Base-by-base conservation (phyloP, 2,329 filamentous ascomycete species). In the Karstenula rhodostoma region DNA sequence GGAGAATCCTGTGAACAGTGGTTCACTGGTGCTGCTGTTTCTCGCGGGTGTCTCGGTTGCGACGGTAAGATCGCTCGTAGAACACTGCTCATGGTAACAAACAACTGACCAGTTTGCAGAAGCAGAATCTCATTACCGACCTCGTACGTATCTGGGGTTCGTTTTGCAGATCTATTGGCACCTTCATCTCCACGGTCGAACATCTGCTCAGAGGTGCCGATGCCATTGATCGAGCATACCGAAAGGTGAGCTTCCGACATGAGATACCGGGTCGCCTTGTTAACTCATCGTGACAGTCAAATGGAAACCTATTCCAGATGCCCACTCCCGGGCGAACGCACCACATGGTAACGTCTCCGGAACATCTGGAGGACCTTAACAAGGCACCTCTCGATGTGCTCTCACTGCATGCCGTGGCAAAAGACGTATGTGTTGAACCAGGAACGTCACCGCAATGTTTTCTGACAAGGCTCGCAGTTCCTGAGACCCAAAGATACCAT, bases 401-500 rank as follows among this genome's bases (percentile, higher is more conserved):
- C 12, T 64, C 61, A 9, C 48, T 64, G 10, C 61, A 59, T 37
- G 61, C 61, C 13, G 59, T 55, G 3, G 58, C 61, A 12, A 61
- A 64, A 44, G 56, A 60, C 12, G 59, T 61, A 54, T 6, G 35
- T 17, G 27, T 33, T 33, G 22, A 3, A n/a, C 7, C n/a, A n/a
- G 15, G 27, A 40, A 27, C 8, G 2, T n/a, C 17, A 40, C 29
- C 9, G 17, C 9, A 2, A 40, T 12, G 17, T 42, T 40, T 37
- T 22, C n/a, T 40, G 4, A 40, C 9, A 40, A n/a, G 13, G n/a
- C 15, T 32, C 4, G 27, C 65, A 62, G 48, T 57, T 61, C 19
- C 60, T 74, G 0, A 66, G 73, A 33, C 72, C 72, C 1, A 46
- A 57, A 1, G 67, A 71, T 42, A 72, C 72, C 0, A 72, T 74